Evolutionary conservation across 345 rosid species (phyloP), one percentile per base, ranked within the genome.

Genomic region (Eutrema heterophyllum): DNA sequence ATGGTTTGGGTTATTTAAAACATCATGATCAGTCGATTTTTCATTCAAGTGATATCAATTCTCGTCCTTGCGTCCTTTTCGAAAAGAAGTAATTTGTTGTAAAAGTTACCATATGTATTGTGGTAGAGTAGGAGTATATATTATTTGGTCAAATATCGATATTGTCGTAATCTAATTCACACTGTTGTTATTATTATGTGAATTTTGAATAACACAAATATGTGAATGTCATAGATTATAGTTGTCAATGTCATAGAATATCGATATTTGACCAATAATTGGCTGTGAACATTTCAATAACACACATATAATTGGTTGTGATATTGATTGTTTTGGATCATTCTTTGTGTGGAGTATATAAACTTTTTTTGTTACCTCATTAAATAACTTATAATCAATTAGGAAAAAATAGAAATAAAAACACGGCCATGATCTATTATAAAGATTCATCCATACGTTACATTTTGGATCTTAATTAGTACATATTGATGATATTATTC

Each of bases 371-470:
- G 48, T 68, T 52, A 69, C 70, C 45, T 68, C 70, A 62, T 62
- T 52, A 35, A 60, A 55, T 4, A 59, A 44, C 63, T 44, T 43
- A 32, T n/a, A 14, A 15, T 52, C 39, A 51, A 60, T 61, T 16
- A 51, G 8, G 27, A 15, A 55, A 56, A 56, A 4, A 36, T 39
- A 26, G 0, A 67, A 12, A 30, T 32, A 14, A 33, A 61, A 44
- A 43, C 55, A 52, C 2, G 35, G 71, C 54, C 75, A 70, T 64
- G 75, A 76, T 70, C 66, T 52, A 39, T 39, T 30, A 16, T 70
- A 63, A 63, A 46, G 60, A 70, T 21, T 9, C 12, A 55, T 16
- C 45, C 51, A 7, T 76, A 39, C 80, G 75, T 76, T 76, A 70
- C 75, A 63, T 48, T 6, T 45, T 45, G 43, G 24, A 40, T 6